Conservation (phyloP, 2,329 filamentous ascomycete genomes). For the Arthrinium phaeospermum region DNA sequence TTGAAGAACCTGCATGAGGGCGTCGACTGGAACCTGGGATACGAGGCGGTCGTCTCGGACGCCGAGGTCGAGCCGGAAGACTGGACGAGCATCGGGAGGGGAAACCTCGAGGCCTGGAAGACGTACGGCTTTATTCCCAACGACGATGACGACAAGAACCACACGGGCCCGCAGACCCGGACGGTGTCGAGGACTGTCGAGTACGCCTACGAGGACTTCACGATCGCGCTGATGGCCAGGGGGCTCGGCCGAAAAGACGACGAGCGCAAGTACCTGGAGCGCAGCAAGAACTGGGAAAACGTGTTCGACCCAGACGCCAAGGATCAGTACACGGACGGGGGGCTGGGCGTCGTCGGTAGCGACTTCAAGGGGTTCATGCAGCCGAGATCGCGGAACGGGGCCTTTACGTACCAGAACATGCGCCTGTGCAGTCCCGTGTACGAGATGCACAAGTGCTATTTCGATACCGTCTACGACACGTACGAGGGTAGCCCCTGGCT, state of each 20-base stretch:
- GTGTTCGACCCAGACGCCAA: constrained; percentile 59
- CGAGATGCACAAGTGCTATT: constrained; percentile 55
- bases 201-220: constrained; percentile 82
- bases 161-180: constrained; percentile 65
- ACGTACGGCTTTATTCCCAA: constrained; percentile 72
- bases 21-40: constrained; percentile 73
- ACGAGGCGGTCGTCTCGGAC: constrained; percentile 75
- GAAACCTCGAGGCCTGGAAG: constrained; percentile 75
- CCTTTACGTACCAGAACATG: constrained; percentile 71
- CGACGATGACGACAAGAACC: constrained; percentile 67
- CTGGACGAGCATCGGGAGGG: constrained; percentile 74
- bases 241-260: constrained; percentile 60
- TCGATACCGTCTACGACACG: constrained; percentile 48
- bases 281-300: constrained; percentile 73
- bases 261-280: constrained; percentile 63
- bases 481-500: constrained; percentile 70
- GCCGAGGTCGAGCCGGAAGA: constrained; percentile 70
- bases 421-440: constrained; percentile 63
- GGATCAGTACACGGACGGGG: constrained; percentile 35
- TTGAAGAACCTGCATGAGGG: constrained; percentile 69
- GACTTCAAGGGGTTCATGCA: constrained; percentile 75
- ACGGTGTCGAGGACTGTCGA: constrained; percentile 75
- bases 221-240: constrained; percentile 66
- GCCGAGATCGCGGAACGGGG: constrained; percentile 68
- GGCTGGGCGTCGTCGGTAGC: constrained; percentile 38